Conservation (phyloP, 192 early-diverging fungal species). For the Podochytrium sp. region DNA sequence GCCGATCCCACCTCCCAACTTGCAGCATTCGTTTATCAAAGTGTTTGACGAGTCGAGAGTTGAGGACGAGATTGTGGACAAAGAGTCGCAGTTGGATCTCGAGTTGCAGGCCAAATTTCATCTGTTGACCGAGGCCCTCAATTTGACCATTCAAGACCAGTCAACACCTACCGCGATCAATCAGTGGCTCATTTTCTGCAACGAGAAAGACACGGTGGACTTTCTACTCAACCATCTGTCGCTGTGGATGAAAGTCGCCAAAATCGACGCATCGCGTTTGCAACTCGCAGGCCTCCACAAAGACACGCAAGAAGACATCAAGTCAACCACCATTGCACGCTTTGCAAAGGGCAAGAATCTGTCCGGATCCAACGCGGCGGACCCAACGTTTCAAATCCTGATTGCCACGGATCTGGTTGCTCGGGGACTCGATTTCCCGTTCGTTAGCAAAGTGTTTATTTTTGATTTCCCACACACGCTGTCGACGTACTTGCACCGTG, state of each 20-base stretch:
- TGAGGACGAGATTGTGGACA: slow-evolving; percentile 71
- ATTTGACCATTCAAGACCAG: slow-evolving; percentile 35
- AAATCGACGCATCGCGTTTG: not conserved
- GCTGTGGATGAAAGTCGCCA: not conserved
- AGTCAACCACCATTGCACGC: slow-evolving; percentile 13
- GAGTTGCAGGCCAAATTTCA: slow-evolving; percentile 69
- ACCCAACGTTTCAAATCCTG: slow-evolving; percentile 44
- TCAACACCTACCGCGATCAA: not conserved
- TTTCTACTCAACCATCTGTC: not conserved
- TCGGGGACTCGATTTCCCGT: slow-evolving; percentile 87
- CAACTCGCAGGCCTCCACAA: slow-evolving; percentile 9
- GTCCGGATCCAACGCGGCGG: not conserved
- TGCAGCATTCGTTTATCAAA: slow-evolving; percentile 33
- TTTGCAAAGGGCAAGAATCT: not conserved
- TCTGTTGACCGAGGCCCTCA: slow-evolving; percentile 73
- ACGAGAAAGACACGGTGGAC: slow-evolving; percentile 51
- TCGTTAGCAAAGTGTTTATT: slow-evolving; percentile 79
- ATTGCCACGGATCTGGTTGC: slow-evolving; percentile 87
- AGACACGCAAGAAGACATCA: not conserved
- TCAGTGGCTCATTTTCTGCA: slow-evolving; percentile 80
- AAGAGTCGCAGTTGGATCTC: slow-evolving; percentile 64
- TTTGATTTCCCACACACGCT: slow-evolving; percentile 85
- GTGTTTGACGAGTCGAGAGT: slow-evolving; percentile 62
- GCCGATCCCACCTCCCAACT: slow-evolving; percentile 10
- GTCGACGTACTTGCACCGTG: slow-evolving; percentile 90